phyloP scores from a whole-genome alignment of 2,329 filamentous ascomycete genomes.

The Ascochyta viciae-villosae region DNA sequence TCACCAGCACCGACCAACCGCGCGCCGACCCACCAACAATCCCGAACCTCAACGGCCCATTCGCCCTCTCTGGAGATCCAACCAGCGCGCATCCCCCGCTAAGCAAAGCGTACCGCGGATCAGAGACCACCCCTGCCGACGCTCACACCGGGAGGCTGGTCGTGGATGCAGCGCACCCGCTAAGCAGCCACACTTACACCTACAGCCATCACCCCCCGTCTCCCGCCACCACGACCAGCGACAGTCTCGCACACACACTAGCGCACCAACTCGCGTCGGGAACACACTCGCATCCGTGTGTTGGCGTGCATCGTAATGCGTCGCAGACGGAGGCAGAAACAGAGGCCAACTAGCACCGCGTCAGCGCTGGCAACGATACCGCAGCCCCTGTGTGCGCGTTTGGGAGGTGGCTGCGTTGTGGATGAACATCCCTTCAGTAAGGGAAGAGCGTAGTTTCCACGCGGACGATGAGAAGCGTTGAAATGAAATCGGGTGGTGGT shows the following conservation, averaged over 20 bases:
- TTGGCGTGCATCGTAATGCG: too few relatives aligned
- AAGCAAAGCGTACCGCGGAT: slow-evolving; percentile 6
- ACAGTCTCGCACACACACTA: slow-evolving; percentile 3
- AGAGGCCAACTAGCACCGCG: too few relatives aligned
- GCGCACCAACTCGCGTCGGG: slow-evolving; percentile 11
- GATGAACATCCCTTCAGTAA: too few relatives aligned
- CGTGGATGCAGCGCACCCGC: background rate
- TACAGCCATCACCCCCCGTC: background rate
- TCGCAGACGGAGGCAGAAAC: too few relatives aligned
- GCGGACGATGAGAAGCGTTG: too few relatives aligned
- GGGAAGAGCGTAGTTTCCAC: too few relatives aligned
- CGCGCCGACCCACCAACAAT: background rate
- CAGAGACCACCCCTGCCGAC: background rate
- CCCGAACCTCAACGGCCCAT: slow-evolving; percentile 8
- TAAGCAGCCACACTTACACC: background rate
- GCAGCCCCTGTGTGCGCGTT: too few relatives aligned
- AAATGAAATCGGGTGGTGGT: too few relatives aligned
- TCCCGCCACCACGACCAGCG: background rate
- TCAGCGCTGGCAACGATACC: too few relatives aligned
- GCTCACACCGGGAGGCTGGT: background rate
- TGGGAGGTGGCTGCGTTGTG: too few relatives aligned
- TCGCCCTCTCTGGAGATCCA: slow-evolving; percentile 2
- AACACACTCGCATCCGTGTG: slow-evolving; percentile 2
- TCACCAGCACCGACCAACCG: background rate
- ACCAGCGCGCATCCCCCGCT: background rate